Percentiles rank a stretch among this genome's conserved stretches.
Conservation (phyloP, 176 grass and related monocot species). For the Oryza glaberrima region DNA sequence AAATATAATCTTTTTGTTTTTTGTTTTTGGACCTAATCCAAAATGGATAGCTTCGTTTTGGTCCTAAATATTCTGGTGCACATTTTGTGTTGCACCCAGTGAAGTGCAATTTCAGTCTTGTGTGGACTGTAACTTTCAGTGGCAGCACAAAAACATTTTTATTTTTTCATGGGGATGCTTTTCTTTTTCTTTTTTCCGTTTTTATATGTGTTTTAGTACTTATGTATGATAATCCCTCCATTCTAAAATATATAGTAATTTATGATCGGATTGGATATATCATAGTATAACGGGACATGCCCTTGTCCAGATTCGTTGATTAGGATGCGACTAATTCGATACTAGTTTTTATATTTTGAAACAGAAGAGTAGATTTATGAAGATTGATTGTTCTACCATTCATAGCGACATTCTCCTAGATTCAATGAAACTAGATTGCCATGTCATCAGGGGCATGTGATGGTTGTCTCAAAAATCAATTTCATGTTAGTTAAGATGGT, state of each 20-base stretch:
- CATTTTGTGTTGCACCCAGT: conserved; percentile 24
- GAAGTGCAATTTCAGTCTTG: background rate
- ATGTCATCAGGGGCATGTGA: background rate
- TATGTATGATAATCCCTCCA: background rate
- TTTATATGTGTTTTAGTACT: background rate
- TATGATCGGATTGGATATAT: no score
- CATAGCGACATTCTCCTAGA: background rate
- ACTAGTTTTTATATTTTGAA: no score
- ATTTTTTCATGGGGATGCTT: background rate
- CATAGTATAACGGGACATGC: no score
- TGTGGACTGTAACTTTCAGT: background rate
- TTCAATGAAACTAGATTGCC: background rate
- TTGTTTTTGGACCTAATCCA: conserved; percentile 56
- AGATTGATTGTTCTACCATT: background rate
- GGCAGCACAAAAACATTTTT: background rate
- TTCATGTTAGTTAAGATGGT: background rate
- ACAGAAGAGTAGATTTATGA: background rate
- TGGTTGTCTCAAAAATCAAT: background rate
- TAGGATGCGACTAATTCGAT: no score
- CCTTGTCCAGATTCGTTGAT: no score
- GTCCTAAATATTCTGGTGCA: conserved; percentile 44
- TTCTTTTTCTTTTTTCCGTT: background rate
- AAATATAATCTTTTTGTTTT: background rate
- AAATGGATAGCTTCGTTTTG: conserved; percentile 34
- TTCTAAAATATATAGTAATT: no score